These are phyloP conservation scores for Yamadazyma paraphyllophila DNA, from an alignment of 805 yeast genomes.

Conservation along the genomic window DNA sequence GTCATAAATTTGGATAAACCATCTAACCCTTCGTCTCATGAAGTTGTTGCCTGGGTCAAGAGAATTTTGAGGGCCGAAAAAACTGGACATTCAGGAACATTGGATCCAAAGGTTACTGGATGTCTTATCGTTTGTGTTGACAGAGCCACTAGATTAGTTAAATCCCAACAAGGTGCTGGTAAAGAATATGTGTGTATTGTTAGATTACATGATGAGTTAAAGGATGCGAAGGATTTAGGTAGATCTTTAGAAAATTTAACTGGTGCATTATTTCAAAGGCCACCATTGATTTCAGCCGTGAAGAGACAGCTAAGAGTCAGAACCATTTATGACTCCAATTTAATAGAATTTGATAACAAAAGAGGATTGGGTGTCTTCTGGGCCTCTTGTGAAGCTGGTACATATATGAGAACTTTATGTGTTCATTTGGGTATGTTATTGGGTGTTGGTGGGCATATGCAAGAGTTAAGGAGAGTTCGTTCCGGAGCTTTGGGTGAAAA, in stretches of 20 bases:
- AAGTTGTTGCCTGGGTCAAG: constrained; percentile 99
- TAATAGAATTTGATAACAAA: constrained; percentile 94
- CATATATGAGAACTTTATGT: constrained; percentile 98
- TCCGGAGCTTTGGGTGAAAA: constrained; percentile 92
- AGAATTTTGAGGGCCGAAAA: constrained; percentile 93
- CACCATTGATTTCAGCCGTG: constrained; percentile 97
- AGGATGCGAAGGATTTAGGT: constrained; percentile 85
- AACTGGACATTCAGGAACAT: constrained; percentile 98
- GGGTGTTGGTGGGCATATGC: constrained; percentile 99
- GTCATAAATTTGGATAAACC: constrained; percentile 97
- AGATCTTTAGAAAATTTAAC: constrained; percentile 90
- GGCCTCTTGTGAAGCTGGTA: constrained; percentile 99
- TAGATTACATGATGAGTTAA: constrained; percentile 88
- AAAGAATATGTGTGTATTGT: constrained; percentile 98
- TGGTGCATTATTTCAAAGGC: constrained; percentile 98
- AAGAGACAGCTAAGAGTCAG: constrained; percentile 98
- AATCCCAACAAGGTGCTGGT: constrained; percentile 99
- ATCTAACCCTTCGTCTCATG: constrained; percentile 97
- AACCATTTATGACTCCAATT: constrained; percentile 93
- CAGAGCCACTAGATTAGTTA: constrained; percentile 96
- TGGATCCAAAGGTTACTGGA: constrained; percentile 98
- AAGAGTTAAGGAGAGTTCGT: constrained; percentile 98
- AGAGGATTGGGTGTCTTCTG: constrained; percentile 97
- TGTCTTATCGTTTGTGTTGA: constrained; percentile 98
- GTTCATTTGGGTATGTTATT: constrained; percentile 97